Base-by-base conservation (phyloP, 495 filamentous ascomycete species). In the Xylaria sp. region DNA sequence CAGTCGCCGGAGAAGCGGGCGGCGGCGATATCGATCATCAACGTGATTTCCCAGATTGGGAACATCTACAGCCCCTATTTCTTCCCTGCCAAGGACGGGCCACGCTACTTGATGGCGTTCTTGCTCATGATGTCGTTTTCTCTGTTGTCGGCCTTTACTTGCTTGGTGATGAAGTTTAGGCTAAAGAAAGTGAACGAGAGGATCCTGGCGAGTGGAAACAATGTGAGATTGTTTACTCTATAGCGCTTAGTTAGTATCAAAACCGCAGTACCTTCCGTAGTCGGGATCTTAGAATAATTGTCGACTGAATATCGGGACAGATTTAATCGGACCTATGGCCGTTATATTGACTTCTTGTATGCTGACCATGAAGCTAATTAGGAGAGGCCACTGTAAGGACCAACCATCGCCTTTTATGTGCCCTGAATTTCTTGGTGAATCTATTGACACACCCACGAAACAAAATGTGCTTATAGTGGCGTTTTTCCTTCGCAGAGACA, bases 21-120 rank as follows among this genome's bases (percentile, higher is more conserved):
- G 3, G 46, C 46, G 7, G 15, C 46, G 0, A 50, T 9, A 50
- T 11, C 46, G 2, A n/a, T 50, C 17, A 50, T 50, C 1, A n/a
- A n/a, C 15, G 46, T 50, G 9, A 50, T 50, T 50, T n/a, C 17
- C 17, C 9, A 50, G 17, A n/a, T 50, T 21, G 46, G 46, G 2
- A n/a, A n/a, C 15, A 55, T 55, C 15, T 55, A 55, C 2, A 55
- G 26, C 52, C 26, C 52, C 17, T 26, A 29, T 31, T 55, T 55
- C 52, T 55, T 55, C 6, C 52, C 52, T 0, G 26, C 6, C 2
- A 50, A 50, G 46, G 46, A 50, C 46, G 46, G 17, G 46, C 52
- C 26, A 12, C 52, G 52, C 52, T 55, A 55, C 21, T 31, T 55
- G 52, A 55, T 55, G 52, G 52, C 52, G 21, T 55, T 55, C 21